Conservation (phyloP, 768 basidiomycete genomes). For the Collybia sp. region DNA sequence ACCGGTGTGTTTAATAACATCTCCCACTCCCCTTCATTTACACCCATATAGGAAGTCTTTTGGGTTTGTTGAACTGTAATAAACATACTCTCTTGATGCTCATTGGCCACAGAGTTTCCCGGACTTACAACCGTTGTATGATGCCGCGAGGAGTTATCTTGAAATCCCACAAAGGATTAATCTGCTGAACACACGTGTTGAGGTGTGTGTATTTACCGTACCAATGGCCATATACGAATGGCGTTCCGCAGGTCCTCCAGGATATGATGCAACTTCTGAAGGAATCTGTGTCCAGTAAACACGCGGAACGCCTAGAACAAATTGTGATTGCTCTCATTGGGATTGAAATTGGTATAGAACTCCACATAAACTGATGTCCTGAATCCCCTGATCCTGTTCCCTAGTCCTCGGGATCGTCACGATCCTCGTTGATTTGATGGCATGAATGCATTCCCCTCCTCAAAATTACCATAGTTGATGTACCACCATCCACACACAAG, state of each 20-base stretch:
- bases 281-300: constrained; percentile 88
- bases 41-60: constrained; percentile 71
- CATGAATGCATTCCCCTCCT: constrained; percentile 17
- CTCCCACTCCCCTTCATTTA: constrained; percentile 6
- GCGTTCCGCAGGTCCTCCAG: constrained; percentile 68
- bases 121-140: constrained; percentile 92
- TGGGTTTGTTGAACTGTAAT: constrained; percentile 54
- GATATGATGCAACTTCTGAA: constrained; percentile 96
- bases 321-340: constrained; percentile 90
- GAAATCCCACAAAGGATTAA: constrained; percentile 94
- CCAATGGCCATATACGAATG: constrained; percentile 1
- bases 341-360: constrained; percentile 71
- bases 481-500: no score
- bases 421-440: constrained; percentile 81
- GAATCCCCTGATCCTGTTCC: constrained; percentile 1
- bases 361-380: constrained; percentile 1
- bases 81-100: background rate
- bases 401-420: constrained; percentile 86
- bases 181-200: constrained; percentile 89
- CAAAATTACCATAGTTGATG: no score
- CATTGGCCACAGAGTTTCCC: constrained; percentile 70
- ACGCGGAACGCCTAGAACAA: constrained; percentile 88
- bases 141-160: constrained; percentile 89
- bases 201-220: constrained; percentile 41
- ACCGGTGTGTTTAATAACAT: constrained; percentile 51